phyloP scores from a whole-genome alignment of 139 green algal species.

The Ulvella scutata region DNA sequence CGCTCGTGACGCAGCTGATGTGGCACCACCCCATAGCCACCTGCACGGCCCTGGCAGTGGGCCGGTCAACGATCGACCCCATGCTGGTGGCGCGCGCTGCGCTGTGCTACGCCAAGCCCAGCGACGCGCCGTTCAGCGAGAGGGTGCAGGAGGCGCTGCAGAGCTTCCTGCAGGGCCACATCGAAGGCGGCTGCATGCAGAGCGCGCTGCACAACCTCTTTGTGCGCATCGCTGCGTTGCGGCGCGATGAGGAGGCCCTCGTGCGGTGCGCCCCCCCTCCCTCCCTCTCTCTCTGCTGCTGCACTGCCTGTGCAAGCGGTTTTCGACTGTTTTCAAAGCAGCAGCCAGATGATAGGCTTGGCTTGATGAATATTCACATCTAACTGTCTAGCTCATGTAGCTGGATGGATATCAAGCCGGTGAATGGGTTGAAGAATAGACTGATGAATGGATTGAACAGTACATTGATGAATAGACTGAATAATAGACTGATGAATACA shows the following conservation, averaged over 20 bases:
- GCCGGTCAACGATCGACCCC: neutral
- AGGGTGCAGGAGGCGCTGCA: neutral
- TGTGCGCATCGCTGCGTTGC: neutral
- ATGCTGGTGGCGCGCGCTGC: neutral
- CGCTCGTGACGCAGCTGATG: neutral
- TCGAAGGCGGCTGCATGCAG: neutral
- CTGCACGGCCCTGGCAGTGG: neutral
- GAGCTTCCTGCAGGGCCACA: neutral
- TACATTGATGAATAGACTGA: no score
- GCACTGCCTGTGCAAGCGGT: no score
- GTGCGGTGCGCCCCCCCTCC: neutral
- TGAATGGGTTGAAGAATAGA: no score
- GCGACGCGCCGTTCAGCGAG: neutral
- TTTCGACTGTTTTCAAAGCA: no score
- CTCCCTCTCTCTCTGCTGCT: no score
- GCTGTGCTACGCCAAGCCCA: neutral
- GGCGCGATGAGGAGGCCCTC: neutral
- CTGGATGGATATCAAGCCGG: no score
- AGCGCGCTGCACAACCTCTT: neutral
- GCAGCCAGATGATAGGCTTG: no score
- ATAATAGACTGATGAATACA: no score
- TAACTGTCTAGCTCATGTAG: no score
- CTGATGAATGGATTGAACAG: no score
- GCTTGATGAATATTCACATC: no score
- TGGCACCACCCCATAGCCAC: neutral